phyloP scores from a whole-genome alignment of 108 stramenopile genomes.

The Cylindrotheca closterium region DNA sequence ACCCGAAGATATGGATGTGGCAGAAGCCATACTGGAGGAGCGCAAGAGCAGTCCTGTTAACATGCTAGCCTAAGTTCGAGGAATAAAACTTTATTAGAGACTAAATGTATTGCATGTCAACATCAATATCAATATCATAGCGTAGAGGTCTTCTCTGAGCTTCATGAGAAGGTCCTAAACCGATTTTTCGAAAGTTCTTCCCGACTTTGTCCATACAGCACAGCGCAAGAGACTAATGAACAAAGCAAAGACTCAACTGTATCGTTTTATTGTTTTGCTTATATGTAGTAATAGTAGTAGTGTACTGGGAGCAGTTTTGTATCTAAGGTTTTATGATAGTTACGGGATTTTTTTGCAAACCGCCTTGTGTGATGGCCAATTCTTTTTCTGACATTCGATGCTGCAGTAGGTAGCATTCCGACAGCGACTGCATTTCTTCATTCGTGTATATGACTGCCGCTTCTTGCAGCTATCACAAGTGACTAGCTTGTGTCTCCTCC shows the following conservation, averaged over 20 bases:
- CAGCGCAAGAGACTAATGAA: not conserved
- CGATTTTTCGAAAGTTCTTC: not conserved
- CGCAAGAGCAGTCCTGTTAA: slow-evolving; percentile 30
- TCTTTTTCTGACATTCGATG: slow-evolving; percentile 45
- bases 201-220: not conserved
- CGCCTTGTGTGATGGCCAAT: slow-evolving; percentile 41
- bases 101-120: not conserved
- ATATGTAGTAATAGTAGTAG: not conserved
- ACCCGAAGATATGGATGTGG: slow-evolving; percentile 94
- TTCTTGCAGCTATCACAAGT: slow-evolving; percentile 43
- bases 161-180: not conserved
- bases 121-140: not conserved
- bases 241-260: not conserved
- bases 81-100: not conserved
- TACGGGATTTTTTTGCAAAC: slow-evolving; percentile 24
- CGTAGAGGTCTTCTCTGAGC: not conserved
- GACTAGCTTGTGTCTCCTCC: slow-evolving; percentile 31
- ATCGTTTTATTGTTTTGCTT: not conserved
- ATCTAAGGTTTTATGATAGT: not conserved
- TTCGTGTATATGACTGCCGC: slow-evolving; percentile 32
- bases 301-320: too few species aligned
- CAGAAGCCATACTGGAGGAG: slow-evolving; percentile 80
- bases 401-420: slow-evolving; percentile 46
- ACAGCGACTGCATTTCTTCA: slow-evolving; percentile 57
- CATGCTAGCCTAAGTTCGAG: slow-evolving; percentile 16